These are phyloP conservation scores for Neotropicomus parvogracilis DNA, from an alignment of 1,284 basidiomycete genomes.

Conservation along the genomic window DNA sequence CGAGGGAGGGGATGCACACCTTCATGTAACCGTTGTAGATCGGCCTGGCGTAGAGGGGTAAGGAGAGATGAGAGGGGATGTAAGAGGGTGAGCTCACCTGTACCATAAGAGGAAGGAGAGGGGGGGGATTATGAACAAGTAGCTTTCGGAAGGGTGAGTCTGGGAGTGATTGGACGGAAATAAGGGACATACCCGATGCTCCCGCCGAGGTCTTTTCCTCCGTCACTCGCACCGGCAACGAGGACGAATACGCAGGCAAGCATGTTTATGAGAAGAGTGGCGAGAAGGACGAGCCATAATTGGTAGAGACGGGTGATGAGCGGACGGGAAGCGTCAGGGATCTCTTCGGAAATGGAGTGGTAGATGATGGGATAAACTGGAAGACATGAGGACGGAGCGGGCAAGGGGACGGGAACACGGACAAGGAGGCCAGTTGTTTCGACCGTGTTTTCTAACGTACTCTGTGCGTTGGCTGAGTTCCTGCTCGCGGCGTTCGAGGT, in stretches of 20 bases:
- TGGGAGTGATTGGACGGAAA: constrained; percentile 25
- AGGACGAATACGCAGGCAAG: constrained; percentile 88
- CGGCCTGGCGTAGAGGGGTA: constrained; percentile 50
- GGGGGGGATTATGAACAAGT: constrained; percentile 77
- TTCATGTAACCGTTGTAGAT: constrained; percentile 98
- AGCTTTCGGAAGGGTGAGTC: constrained; percentile 48
- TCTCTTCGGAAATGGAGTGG: constrained; percentile 88
- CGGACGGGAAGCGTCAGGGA: constrained; percentile 76
- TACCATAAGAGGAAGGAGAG: constrained; percentile 92
- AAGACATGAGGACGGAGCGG: constrained; percentile 22
- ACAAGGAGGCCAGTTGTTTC: constrained; percentile 90
- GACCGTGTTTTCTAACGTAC: constrained; percentile 73
- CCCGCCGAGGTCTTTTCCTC: constrained; percentile 76
- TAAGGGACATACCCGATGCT: constrained; percentile 65
- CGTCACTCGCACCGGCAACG: constrained; percentile 70
- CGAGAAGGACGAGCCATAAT: constrained; percentile 80
- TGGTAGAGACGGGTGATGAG: constrained; percentile 84
- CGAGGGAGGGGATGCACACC: constrained; percentile 43
- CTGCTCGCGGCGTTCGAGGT: constrained; percentile 74
- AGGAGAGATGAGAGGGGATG: constrained; percentile 3
- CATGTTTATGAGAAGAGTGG: constrained; percentile 85
- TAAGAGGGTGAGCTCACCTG: constrained; percentile 52
- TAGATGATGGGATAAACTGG: constrained; percentile 91
- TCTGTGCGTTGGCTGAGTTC: constrained; percentile 68
- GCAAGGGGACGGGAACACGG: constrained; percentile 29